Evolutionary conservation across 192 early-diverging fungal species (phyloP).

Genomic region (Podila verticillata): DNA sequence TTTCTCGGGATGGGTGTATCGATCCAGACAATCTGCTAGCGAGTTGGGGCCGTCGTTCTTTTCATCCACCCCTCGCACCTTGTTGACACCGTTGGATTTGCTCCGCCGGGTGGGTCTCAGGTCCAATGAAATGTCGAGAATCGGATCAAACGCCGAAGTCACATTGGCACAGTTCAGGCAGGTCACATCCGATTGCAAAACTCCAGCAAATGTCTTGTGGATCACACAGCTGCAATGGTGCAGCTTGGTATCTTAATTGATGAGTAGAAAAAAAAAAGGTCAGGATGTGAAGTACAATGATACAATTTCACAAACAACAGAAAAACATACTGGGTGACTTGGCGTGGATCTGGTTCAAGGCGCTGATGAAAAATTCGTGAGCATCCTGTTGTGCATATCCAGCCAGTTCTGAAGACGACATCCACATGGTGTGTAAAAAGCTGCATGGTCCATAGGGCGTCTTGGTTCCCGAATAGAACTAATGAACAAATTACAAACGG

Average conservation of each 20-base stretch:
- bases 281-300: background rate
- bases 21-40: constrained; percentile 72
- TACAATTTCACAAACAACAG: background rate
- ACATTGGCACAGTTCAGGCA: constrained; percentile 83
- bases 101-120: constrained; percentile 60
- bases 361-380: constrained; percentile 95
- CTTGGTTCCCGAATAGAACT: constrained; percentile 76
- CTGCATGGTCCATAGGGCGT: constrained; percentile 83
- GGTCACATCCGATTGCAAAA: constrained; percentile 91
- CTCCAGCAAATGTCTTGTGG: constrained; percentile 90
- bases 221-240: constrained; percentile 84
- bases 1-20: constrained; percentile 83
- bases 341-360: constrained; percentile 87
- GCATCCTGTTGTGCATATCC: constrained; percentile 97
- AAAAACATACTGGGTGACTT: constrained; percentile 58
- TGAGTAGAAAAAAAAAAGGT: background rate
- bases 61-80: constrained; percentile 36
- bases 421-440: constrained; percentile 92
- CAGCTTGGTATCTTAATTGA: constrained; percentile 26
- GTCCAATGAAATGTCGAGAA: constrained; percentile 92
- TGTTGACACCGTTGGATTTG: constrained; percentile 35
- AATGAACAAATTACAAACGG: background rate
- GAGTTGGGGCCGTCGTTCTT: constrained; percentile 55
- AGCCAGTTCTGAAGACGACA: constrained; percentile 84
- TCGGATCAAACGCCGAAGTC: constrained; percentile 85